phyloP scores from a whole-genome alignment of 495 filamentous ascomycete genomes.

The Cercophora sp. region DNA sequence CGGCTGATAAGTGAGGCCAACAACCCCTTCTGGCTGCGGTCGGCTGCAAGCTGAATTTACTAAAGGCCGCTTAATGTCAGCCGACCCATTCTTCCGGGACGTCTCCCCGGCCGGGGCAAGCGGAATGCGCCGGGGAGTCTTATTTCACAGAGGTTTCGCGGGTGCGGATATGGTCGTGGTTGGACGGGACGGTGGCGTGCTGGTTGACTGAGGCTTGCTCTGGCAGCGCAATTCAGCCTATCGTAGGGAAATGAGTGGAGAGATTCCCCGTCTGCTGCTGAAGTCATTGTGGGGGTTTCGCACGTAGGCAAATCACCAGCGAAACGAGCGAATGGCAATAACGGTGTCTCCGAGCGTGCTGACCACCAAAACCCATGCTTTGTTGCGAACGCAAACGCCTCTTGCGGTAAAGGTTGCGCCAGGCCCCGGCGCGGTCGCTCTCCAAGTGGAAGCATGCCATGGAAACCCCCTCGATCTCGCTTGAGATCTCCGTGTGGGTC shows the following conservation, averaged over 20 bases:
- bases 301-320: not conserved
- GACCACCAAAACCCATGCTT: too few species aligned
- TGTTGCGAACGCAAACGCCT: too few species aligned
- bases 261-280: not conserved
- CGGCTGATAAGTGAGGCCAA: slow-evolving; percentile 30
- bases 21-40: slow-evolving; percentile 1
- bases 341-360: not conserved
- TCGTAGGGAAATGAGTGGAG: slow-evolving; percentile 14
- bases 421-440: too few species aligned
- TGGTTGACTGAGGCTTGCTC: not conserved
- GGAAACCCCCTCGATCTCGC: slow-evolving; percentile 12
- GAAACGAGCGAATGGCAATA: not conserved
- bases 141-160: too few species aligned
- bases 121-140: slow-evolving; percentile 16
- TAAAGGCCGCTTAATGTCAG: slow-evolving; percentile 16
- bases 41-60: slow-evolving; percentile 12
- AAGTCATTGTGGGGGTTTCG: not conserved
- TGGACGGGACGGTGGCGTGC: slow-evolving; percentile 3
- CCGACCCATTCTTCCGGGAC: slow-evolving; percentile 18
- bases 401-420: not conserved
- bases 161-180: not conserved
- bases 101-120: slow-evolving; percentile 1
- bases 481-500: slow-evolving; percentile 10
- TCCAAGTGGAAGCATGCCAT: too few species aligned
- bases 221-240: slow-evolving; percentile 15